Base-by-base conservation (phyloP, 345 rosid species). In the Triadica sebifera region DNA sequence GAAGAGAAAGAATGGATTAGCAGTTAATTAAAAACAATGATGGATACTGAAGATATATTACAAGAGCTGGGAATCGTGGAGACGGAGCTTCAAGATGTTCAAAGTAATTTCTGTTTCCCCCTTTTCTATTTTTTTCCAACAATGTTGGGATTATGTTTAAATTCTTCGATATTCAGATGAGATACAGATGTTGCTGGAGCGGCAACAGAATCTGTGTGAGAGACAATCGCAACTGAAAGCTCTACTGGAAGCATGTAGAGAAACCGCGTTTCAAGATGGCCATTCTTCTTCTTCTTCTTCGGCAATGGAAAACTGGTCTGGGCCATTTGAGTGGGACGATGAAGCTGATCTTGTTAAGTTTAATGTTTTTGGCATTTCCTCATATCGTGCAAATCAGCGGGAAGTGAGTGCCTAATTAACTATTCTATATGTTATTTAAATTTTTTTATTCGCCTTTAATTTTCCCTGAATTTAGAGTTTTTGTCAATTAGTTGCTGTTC, bases 251-350 rank as follows among this genome's bases (percentile, higher is more conserved):
- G 83, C 90, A 34, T 70, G 81, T 49, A 71, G 80, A 70, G 87
- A 81, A 4, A 20, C 12, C 12, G 47, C 5, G 12, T 71, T 37
- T 56, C 79, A 71, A 66, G 76, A 80, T 60, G 82, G 61, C 38
- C 82, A 77, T 10, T 61, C n/a, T 62, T 10, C 64, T 52, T 52
- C 57, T 13, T 11, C 65, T 47, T n/a, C 83, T 5, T 75, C 61
- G 46, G 60, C 81, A 0, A 22, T 45, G 20, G 91, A 88, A 68
- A 85, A 87, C 71, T 91, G 97, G 97, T 87, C 89, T 0, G 90
- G 89, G 24, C 29, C 87, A 16, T 92, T 91, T 67, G 90, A 87
- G 58, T 92, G 98, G 98, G 98, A 94, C 73, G 86, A 91, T 77
- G 88, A 78, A 45, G 96, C 93, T 61, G 94, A 92, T 34, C 90